These are phyloP conservation scores for Hericium coralloides DNA, from an alignment of 768 basidiomycete species.

Conservation along the genomic window DNA sequence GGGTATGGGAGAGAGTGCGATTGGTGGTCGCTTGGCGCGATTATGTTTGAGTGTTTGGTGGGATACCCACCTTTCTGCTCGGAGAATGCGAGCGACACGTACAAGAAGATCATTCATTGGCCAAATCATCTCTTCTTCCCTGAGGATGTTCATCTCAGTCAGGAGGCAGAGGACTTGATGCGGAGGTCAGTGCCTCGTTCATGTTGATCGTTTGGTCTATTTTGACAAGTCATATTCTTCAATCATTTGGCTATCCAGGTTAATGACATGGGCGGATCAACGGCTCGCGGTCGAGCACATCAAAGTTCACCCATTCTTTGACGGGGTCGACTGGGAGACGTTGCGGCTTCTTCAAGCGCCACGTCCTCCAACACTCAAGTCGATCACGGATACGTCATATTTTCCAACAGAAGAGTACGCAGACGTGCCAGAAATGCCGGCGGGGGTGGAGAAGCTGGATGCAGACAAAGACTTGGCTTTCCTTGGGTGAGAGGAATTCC, in stretches of 20 bases:
- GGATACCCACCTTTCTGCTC: constrained; percentile 97
- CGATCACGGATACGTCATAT: constrained; percentile 93
- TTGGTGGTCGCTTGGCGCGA: constrained; percentile 99
- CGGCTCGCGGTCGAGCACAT: constrained; percentile 78
- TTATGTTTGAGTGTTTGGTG: constrained; percentile 97
- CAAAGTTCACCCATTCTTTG: constrained; percentile 86
- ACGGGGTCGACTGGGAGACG: constrained; percentile 87
- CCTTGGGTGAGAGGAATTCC: constrained; percentile 34
- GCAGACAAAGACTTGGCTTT: constrained; percentile 51
- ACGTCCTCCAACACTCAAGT: constrained; percentile 87
- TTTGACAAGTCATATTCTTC: neutral
- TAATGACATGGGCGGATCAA: constrained; percentile 79
- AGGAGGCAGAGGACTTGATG: constrained; percentile 87
- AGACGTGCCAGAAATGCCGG: constrained; percentile 49
- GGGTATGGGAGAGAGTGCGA: constrained; percentile 98
- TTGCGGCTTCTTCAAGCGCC: constrained; percentile 88
- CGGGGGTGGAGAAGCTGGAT: constrained; percentile 30
- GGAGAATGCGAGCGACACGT: constrained; percentile 94
- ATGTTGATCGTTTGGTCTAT: neutral
- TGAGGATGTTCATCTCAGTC: constrained; percentile 90
- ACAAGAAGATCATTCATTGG: constrained; percentile 98
- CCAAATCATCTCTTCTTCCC: constrained; percentile 79
- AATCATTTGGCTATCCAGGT: constrained; percentile 27
- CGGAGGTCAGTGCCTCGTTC: constrained; percentile 47
- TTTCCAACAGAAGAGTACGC: constrained; percentile 94